A percentile compares a stretch with the other conserved stretches of the same genome.
These are phyloP conservation scores for Aspergillus conjunctus DNA, from an alignment of 495 filamentous ascomycete species.

Conservation along the genomic window DNA sequence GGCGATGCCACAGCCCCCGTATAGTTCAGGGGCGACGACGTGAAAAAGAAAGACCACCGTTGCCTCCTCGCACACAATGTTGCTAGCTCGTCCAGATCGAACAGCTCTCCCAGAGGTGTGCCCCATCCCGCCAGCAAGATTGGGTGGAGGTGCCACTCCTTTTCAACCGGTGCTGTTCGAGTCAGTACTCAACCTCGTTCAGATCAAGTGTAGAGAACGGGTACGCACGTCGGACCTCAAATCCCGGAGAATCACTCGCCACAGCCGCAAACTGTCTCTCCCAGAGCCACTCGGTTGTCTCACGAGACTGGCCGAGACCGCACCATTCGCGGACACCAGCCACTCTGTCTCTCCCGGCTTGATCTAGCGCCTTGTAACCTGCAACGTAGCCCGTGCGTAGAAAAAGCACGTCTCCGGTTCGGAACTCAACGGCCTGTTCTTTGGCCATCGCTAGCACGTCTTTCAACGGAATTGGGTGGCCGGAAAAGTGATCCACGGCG, in stretches of 20 bases:
- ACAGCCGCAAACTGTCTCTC: constrained; percentile 36
- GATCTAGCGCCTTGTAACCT: constrained; percentile 31
- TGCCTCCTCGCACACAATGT: constrained; percentile 46
- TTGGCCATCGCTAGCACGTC: constrained; percentile 38
- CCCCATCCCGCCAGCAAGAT: constrained; percentile 25
- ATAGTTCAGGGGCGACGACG: constrained; percentile 49
- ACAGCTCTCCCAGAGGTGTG: constrained; percentile 63
- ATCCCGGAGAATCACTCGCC: constrained; percentile 36
- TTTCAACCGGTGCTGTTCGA: too few species aligned
- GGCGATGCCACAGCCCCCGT: constrained; percentile 44
- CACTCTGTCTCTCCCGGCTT: constrained; percentile 31
- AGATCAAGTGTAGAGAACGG: too few species aligned
- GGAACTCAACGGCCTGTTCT: constrained; percentile 36
- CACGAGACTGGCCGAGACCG: constrained; percentile 30
- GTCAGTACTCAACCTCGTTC: too few species aligned
- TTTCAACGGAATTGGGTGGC: constrained; percentile 33
- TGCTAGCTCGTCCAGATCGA: constrained; percentile 57
- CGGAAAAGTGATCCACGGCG: constrained; percentile 37
- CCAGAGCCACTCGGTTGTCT: constrained; percentile 39
- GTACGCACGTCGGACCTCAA: too few species aligned
- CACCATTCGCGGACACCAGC: constrained; percentile 12
- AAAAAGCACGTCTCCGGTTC: constrained; percentile 47
- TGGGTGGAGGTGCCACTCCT: too few species aligned
- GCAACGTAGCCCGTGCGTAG: constrained; percentile 50
- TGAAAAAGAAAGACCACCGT: constrained; percentile 47